phyloP scores from a whole-genome alignment of 2,329 filamentous ascomycete species.

The Periglandula ipomoeae region DNA sequence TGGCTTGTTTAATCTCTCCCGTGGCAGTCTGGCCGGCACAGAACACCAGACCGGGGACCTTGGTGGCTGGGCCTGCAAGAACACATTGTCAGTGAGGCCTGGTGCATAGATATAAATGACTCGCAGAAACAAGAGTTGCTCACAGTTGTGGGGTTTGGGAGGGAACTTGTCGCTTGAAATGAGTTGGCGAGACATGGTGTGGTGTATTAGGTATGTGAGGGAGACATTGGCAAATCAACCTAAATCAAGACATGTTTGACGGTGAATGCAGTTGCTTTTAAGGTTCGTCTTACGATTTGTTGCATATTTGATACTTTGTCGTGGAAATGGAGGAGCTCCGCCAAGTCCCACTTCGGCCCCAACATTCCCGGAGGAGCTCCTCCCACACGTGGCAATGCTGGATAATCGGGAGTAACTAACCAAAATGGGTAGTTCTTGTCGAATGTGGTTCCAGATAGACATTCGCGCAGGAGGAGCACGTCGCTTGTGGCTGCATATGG shows the following conservation, averaged over 20 bases:
- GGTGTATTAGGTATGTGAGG: background rate
- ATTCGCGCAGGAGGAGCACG: conserved; percentile 5
- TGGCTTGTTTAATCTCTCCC: conserved; percentile 37
- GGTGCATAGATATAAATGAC: background rate
- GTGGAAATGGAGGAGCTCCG: background rate
- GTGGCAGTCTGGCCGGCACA: conserved; percentile 39
- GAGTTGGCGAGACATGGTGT: conserved; percentile 33
- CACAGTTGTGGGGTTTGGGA: conserved; percentile 36
- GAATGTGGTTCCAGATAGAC: background rate
- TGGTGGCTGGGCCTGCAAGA: conserved; percentile 28
- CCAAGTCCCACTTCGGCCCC: background rate
- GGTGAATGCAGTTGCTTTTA: background rate
- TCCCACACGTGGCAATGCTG: background rate
- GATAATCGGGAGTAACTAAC: background rate
- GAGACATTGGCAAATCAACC: background rate
- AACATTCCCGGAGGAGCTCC: background rate
- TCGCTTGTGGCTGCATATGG: background rate
- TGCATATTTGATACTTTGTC: background rate
- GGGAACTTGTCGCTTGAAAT: conserved; percentile 38
- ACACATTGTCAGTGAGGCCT: background rate
- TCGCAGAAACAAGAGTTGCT: conserved; percentile 8
- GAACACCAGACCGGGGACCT: conserved; percentile 36
- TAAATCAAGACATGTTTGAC: background rate
- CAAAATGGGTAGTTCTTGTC: background rate
- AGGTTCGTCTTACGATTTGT: background rate